phyloP scores from a whole-genome alignment of 169 alveolate species.

The Plasmodium adleri region DNA sequence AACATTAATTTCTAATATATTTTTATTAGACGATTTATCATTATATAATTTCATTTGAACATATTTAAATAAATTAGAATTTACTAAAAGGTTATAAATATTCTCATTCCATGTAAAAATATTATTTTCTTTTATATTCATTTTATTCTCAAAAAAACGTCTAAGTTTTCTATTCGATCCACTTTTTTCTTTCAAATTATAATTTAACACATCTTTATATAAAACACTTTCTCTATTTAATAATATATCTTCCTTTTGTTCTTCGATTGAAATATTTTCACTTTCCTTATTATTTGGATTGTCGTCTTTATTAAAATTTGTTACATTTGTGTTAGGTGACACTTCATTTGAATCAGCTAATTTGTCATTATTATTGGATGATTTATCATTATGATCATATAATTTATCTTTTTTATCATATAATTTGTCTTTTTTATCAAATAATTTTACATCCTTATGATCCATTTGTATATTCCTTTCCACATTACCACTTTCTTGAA shows the following conservation, averaged over 20 bases:
- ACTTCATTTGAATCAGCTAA: no score
- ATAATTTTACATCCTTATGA: no score
- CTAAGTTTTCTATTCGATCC: constrained; percentile 1
- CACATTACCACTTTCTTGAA: no score
- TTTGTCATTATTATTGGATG: no score
- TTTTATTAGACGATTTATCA: constrained; percentile 32
- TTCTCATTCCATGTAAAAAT: constrained; percentile 70
- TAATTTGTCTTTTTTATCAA: no score
- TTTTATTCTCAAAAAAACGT: constrained; percentile 49
- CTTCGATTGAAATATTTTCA: not conserved
- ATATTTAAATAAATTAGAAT: constrained; percentile 53
- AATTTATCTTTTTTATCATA: no score
- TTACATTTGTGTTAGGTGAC: no score
- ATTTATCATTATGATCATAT: no score
- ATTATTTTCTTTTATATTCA: constrained; percentile 63
- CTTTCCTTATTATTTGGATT: not conserved
- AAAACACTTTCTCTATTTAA: constrained; percentile 28
- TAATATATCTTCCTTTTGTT: not conserved
- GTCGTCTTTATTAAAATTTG: no score
- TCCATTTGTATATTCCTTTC: no score
- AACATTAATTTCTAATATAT: constrained; percentile 45
- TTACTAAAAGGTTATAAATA: constrained; percentile 34
- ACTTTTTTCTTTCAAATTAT: constrained; percentile 13
- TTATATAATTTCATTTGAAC: constrained; percentile 35
- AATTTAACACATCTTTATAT: constrained; percentile 14